These are phyloP conservation scores for Biscogniauxia sp. DNA, from an alignment of 2,329 filamentous ascomycete species.

Conservation along the genomic window DNA sequence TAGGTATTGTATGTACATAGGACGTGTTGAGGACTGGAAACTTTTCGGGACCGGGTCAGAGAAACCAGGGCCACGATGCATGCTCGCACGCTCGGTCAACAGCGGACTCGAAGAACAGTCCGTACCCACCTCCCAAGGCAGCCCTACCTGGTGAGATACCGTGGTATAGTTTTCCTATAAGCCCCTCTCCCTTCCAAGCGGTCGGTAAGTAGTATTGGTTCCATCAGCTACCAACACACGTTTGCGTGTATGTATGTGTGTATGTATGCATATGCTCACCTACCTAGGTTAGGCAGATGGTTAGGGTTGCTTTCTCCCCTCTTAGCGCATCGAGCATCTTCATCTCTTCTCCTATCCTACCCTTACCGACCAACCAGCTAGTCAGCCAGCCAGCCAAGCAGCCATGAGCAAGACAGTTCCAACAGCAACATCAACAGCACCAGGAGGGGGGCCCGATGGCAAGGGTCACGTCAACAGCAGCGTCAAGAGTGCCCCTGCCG, in stretches of 20 bases:
- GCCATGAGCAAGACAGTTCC: constrained; percentile 14
- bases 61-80: too few species aligned
- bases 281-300: not conserved
- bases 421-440: constrained; percentile 7
- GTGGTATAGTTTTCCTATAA: not conserved
- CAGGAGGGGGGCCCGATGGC: not conserved
- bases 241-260: too few species aligned
- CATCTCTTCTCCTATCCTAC: not conserved
- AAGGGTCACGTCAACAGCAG: not conserved
- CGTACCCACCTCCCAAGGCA: not conserved
- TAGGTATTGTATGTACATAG: too few species aligned
- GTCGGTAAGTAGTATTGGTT: not conserved
- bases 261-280: too few species aligned
- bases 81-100: not conserved
- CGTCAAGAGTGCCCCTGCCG: constrained; percentile 1
- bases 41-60: not conserved
- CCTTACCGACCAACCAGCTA: not conserved
- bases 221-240: not conserved
- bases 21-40: not conserved
- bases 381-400: constrained; percentile 4
- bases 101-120: not conserved
- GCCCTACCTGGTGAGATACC: not conserved
- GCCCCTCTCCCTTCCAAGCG: not conserved
- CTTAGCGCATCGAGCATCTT: not conserved
- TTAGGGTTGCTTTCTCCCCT: not conserved